Percentiles rank a stretch among this genome's conserved stretches.
Evolutionary conservation across 371 early-diverging fungal genomes (phyloP).

Genomic region (Mortierella polycephala): DNA sequence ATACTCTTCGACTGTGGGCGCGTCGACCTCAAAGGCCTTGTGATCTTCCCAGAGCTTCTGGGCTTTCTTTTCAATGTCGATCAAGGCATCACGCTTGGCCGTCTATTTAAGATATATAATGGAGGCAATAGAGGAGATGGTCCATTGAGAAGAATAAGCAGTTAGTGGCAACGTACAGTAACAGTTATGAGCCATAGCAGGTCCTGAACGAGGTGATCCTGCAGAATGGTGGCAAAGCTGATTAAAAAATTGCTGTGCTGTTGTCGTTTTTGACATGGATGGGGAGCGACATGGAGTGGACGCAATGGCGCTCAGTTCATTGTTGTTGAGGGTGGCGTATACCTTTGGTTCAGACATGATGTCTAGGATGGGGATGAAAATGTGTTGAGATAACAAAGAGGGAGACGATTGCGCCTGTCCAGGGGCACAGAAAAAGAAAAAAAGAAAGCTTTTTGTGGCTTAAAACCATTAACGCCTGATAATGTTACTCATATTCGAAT

Average conservation of each 20-base stretch:
- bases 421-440: conserved; percentile 5
- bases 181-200: too few relatives aligned
- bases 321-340: background rate
- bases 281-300: background rate
- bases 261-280: background rate
- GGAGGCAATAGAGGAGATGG: background rate
- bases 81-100: conserved; percentile 86
- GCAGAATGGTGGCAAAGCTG: background rate
- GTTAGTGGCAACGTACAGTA: background rate
- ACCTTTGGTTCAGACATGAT: conserved; percentile 42
- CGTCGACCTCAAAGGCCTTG: conserved; percentile 87
- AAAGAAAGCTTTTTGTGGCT: conserved; percentile 1
- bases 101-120: conserved; percentile 58
- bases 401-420: background rate
- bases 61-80: conserved; percentile 79
- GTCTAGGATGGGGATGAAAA: background rate
- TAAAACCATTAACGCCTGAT: conserved; percentile 14
- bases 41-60: conserved; percentile 86
- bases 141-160: background rate
- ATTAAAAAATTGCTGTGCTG: background rate
- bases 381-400: too few relatives aligned
- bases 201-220: background rate
- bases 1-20: conserved; percentile 79
- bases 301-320: background rate
- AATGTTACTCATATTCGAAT: conserved; percentile 26